Evolutionary conservation across 352 stramenopile species (phyloP).

Genomic region (Phytophthora ohioensis): DNA sequence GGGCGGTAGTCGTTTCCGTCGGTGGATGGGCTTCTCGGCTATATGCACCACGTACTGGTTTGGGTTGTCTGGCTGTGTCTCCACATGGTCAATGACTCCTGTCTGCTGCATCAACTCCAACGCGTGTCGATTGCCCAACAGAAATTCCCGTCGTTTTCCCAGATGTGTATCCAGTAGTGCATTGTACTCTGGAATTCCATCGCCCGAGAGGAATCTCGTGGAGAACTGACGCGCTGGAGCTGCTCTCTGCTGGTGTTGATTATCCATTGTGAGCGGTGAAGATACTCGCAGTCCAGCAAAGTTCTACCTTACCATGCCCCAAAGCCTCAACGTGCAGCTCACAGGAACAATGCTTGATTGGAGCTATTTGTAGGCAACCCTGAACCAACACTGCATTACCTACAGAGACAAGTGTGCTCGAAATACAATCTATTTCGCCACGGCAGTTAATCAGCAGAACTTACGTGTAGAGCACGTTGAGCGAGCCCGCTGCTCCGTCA

Average conservation of each 20-base stretch:
- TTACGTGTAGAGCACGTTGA: constrained; percentile 74
- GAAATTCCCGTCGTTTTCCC: constrained; percentile 69
- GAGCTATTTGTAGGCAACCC: neutral
- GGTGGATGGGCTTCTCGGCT: constrained; percentile 50
- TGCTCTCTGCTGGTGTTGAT: constrained; percentile 11
- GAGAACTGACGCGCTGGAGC: constrained; percentile 49
- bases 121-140: constrained; percentile 68
- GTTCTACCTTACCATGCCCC: constrained; percentile 24
- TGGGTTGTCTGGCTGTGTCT: constrained; percentile 52
- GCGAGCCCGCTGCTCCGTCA: constrained; percentile 1
- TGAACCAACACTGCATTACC: constrained; percentile 1
- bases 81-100: constrained; percentile 66
- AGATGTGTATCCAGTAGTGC: constrained; percentile 68
- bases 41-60: constrained; percentile 83
- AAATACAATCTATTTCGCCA: constrained; percentile 45
- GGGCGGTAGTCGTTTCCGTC: constrained; percentile 51
- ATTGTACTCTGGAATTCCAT: constrained; percentile 80
- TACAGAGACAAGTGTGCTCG: constrained; percentile 30
- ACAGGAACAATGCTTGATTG: too few species aligned
- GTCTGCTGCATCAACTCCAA: constrained; percentile 71
- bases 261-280: constrained; percentile 24
- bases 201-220: constrained; percentile 69
- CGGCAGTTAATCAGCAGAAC: constrained; percentile 4
- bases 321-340: neutral
- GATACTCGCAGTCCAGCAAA: neutral